A percentile compares a stretch with the other conserved stretches of the same genome.
Evolutionary conservation across 2,329 filamentous ascomycete genomes (phyloP).

Genomic region (Pseudogymnoascus sp.): DNA sequence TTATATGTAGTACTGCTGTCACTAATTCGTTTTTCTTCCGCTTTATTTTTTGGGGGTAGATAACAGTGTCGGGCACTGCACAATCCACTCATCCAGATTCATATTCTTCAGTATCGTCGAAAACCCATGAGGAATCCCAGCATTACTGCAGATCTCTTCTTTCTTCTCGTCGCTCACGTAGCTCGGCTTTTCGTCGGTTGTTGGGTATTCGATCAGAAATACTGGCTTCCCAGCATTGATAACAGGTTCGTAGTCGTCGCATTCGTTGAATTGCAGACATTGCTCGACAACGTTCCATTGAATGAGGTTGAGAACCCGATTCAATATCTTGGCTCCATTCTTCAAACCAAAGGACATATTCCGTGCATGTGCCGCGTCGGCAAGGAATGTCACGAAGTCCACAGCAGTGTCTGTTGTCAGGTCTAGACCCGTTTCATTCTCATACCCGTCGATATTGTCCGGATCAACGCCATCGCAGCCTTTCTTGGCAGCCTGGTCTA

Average conservation of each 20-base stretch:
- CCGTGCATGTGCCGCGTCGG: conserved; percentile 43
- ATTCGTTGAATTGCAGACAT: conserved; percentile 54
- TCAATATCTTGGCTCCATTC: conserved; percentile 42
- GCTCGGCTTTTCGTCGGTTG: conserved; percentile 18
- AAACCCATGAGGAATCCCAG: neutral
- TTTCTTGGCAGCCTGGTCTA: conserved; percentile 52
- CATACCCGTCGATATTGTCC: conserved; percentile 63
- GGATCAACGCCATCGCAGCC: conserved; percentile 64
- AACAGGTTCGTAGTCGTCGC: conserved; percentile 49
- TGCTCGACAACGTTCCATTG: conserved; percentile 40
- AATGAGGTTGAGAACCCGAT: neutral
- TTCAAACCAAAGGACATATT: conserved; percentile 61
- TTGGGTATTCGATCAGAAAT: conserved; percentile 65
- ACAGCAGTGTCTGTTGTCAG: conserved; percentile 51
- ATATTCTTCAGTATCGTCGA: conserved; percentile 5
- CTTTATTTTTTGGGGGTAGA: neutral
- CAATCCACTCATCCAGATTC: conserved; percentile 6
- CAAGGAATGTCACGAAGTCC: conserved; percentile 54
- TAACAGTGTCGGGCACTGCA: neutral
- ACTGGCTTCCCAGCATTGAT: conserved; percentile 56
- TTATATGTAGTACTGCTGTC: neutral
- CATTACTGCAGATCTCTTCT: neutral
- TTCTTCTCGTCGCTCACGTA: neutral
- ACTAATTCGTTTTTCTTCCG: neutral
- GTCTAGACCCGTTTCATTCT: conserved; percentile 55